A percentile compares a stretch with the other conserved stretches of the same genome.
Conservation (phyloP, 495 filamentous ascomycete genomes). For the Pyronema domesticum region DNA sequence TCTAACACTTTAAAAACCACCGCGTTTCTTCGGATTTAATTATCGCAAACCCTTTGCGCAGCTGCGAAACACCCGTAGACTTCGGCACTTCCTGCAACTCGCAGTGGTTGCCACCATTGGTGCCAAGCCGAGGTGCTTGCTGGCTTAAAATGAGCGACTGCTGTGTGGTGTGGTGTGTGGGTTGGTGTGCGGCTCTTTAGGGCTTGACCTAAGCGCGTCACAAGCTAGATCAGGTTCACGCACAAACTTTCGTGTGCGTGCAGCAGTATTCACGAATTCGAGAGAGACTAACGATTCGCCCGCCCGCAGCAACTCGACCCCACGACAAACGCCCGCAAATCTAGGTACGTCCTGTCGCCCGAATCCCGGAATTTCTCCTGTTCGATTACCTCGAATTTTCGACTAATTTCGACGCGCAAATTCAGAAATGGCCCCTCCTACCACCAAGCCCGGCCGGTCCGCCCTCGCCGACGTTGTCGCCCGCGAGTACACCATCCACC, state of each 20-base stretch:
- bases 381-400: constrained; percentile 1
- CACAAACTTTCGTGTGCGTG: neutral
- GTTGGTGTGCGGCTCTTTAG: neutral
- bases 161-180: neutral
- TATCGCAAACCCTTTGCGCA: too few species aligned
- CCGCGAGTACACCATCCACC: constrained; percentile 99
- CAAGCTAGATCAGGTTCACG: neutral
- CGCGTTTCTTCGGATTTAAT: too few species aligned
- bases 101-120: too few species aligned
- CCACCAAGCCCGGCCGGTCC: constrained; percentile 59
- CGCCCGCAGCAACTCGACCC: constrained; percentile 7
- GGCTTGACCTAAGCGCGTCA: neutral
- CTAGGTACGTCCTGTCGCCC: constrained; percentile 4
- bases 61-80: too few species aligned
- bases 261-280: constrained; percentile 1
- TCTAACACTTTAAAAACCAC: too few species aligned
- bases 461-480: constrained; percentile 96
- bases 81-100: too few species aligned
- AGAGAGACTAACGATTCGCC: constrained; percentile 4
- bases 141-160: too few species aligned
- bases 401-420: constrained; percentile 3
- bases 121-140: too few species aligned
- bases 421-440: constrained; percentile 55
- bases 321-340: constrained; percentile 2
- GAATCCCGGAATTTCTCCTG: neutral